Percentiles rank a stretch among this genome's conserved stretches.
phyloP scores from a whole-genome alignment of 148 eudicot species.

The Salicornia ramosissima region DNA sequence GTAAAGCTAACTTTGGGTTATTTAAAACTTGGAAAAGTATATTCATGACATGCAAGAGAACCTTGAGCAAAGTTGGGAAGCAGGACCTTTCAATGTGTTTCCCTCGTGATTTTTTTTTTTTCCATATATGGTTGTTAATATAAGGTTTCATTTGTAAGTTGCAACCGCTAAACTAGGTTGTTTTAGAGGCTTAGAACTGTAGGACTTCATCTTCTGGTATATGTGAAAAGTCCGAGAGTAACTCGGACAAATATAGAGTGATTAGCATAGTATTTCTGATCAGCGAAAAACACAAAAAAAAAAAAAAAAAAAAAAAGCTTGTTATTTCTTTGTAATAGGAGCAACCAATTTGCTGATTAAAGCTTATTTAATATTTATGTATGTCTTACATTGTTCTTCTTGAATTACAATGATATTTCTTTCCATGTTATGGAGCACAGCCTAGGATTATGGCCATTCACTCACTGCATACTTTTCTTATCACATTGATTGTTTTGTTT shows the following conservation, averaged over 20 bases:
- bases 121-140: conserved; percentile 5
- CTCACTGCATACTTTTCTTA: not conserved
- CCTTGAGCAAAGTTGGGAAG: conserved; percentile 16
- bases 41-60: conserved; percentile 7
- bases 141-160: conserved; percentile 19
- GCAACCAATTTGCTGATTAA: not conserved
- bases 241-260: conserved; percentile 12
- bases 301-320: too few relatives aligned
- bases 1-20: not conserved
- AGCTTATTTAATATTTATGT: not conserved
- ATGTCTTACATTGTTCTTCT: not conserved
- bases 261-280: conserved; percentile 10
- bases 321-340: conserved; percentile 9
- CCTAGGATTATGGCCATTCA: not conserved
- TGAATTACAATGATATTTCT: not conserved
- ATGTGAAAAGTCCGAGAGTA: conserved; percentile 7
- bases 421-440: conserved; percentile 5
- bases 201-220: conserved; percentile 11
- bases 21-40: not conserved
- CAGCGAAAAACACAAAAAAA: too few relatives aligned
- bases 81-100: conserved; percentile 16
- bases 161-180: conserved; percentile 17
- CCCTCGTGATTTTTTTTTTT: conserved; percentile 4
- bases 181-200: conserved; percentile 15
- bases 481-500: not conserved